phyloP scores from a whole-genome alignment of 176 grass and related monocot genomes.

The Aegilops speltoides region DNA sequence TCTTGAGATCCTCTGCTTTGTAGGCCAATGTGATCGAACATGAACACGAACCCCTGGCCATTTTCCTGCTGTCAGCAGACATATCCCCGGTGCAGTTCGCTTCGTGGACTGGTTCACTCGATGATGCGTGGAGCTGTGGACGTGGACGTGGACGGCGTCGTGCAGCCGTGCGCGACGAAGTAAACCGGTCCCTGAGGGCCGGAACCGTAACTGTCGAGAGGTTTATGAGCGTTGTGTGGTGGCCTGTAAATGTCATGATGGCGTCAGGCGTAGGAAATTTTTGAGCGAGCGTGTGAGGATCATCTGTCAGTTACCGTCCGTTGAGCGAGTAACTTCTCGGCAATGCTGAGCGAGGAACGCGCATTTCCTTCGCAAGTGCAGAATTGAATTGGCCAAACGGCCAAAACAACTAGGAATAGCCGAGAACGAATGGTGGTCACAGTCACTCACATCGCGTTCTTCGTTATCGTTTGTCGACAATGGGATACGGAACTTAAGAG shows the following conservation, averaged over 20 bases:
- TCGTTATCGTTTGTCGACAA: no score
- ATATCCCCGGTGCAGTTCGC: background rate
- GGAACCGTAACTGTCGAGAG: background rate
- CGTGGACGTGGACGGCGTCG: background rate
- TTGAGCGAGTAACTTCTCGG: background rate
- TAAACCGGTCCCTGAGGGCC: background rate
- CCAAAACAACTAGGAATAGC: no score
- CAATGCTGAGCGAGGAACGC: background rate
- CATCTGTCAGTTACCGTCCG: background rate
- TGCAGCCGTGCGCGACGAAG: background rate
- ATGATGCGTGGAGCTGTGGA: background rate
- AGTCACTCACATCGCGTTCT: no score
- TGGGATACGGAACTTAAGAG: no score
- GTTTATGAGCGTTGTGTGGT: background rate
- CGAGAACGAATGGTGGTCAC: no score
- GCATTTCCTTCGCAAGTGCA: no score
- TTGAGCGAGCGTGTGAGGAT: background rate
- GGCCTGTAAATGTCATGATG: conserved; percentile 23
- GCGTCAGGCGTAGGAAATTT: background rate
- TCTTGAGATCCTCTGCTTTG: background rate
- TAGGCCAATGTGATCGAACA: background rate
- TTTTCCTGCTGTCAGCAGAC: background rate
- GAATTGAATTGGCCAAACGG: no score
- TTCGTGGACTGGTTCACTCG: background rate
- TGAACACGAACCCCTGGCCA: background rate